Evolutionary conservation across 73 alveolate genomes (phyloP), one percentile per base, ranked within the genome.

Genomic region (Halteria grandinella): DNA sequence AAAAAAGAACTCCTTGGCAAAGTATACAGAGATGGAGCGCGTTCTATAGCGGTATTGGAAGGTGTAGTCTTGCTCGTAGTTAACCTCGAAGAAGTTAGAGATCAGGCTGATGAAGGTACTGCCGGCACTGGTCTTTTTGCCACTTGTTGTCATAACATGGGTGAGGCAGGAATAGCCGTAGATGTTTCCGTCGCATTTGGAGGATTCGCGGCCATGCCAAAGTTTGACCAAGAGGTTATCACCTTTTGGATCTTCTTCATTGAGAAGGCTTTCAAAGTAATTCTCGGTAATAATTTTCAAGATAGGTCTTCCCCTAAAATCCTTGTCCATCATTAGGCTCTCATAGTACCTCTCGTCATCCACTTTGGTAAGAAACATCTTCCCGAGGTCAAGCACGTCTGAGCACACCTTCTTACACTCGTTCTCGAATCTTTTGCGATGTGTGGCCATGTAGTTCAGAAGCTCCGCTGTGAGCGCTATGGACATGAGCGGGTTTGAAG

Each of bases 231-330:
- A 54, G 29, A 73, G 41, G 41, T 53, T 73, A 25, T 73, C 85
- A n/a, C 75, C 75, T 57, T 73, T 73, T 6, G 85, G 85, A 36
- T 73, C 85, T n/a, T 55, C 85, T 49, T 73, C 85, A 18, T 63
- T 52, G 33, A 73, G 52, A 0, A 73, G 52, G 21, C 50, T 62
- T 54, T 73, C 85, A 24, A 73, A 73, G 14, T 23, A 20, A 25
- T 55, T 73, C 29, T 34, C 47, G 25, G 75, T 73, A 1, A 73
- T 73, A 50, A 73, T 73, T 39, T 73, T 73, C 15, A 73, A n/a
- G 17, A 73, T 36, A 36, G 75, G 32, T 54, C 57, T 51, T 8
- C 41, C 75, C 34, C 55, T 27, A 23, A 73, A 73, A 29, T 73
- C 85, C 7, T 12, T 37, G 44, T 73, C 85, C 51, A 48, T 34